phyloP scores from a whole-genome alignment of 768 basidiomycete species.

The Russula compacta region DNA sequence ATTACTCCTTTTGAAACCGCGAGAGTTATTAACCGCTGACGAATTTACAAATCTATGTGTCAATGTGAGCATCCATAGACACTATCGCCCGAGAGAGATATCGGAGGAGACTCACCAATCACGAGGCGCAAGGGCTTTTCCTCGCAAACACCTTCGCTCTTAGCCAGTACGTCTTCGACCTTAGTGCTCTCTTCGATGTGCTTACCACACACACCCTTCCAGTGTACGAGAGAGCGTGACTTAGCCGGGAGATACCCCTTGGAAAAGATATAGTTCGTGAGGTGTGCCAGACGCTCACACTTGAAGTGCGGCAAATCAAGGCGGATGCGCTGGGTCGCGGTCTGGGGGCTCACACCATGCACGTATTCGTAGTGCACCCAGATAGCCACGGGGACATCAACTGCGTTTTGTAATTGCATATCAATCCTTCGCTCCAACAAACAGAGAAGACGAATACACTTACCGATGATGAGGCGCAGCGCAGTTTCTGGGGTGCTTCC shows the following conservation, averaged over 20 bases:
- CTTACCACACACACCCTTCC: slow-evolving; percentile 33
- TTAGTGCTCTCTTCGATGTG: slow-evolving; percentile 24
- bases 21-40: too few species aligned
- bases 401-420: slow-evolving; percentile 20
- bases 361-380: slow-evolving; percentile 40
- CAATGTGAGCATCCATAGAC: too few species aligned
- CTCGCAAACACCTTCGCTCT: slow-evolving; percentile 30
- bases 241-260: slow-evolving; percentile 31
- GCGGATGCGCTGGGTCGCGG: slow-evolving; percentile 37
- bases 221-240: slow-evolving; percentile 32
- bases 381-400: slow-evolving; percentile 32
- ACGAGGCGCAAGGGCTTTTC: slow-evolving; percentile 30
- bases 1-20: too few species aligned
- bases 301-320: slow-evolving; percentile 27
- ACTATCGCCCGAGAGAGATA: too few species aligned
- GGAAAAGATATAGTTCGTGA: slow-evolving; percentile 40
- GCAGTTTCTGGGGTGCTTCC: slow-evolving; percentile 39
- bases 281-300: slow-evolving; percentile 35
- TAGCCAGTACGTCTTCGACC: slow-evolving; percentile 24
- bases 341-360: slow-evolving; percentile 26
- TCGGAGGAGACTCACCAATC: not conserved
- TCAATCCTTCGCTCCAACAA: not conserved
- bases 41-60: too few species aligned
- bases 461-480: slow-evolving; percentile 38
- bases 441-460: not conserved